Conservation (phyloP, 2,329 filamentous ascomycete species). For the Lachnellula suecica region DNA sequence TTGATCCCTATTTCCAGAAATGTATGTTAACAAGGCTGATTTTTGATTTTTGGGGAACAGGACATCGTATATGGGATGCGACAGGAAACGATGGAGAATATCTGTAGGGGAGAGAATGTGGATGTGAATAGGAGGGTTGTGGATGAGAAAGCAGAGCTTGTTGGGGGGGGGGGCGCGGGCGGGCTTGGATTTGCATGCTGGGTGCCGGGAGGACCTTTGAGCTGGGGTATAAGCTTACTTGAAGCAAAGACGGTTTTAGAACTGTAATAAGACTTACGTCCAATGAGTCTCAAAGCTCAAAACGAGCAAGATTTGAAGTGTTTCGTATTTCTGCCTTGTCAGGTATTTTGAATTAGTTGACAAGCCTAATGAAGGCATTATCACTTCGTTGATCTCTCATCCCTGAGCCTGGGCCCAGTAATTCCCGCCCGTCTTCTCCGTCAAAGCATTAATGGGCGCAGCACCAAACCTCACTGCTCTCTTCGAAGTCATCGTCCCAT, state of each 20-base stretch:
- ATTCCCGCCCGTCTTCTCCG: constrained; percentile 19
- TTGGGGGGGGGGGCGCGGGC: constrained; percentile 8
- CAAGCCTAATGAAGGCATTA: neutral
- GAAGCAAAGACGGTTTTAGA: neutral
- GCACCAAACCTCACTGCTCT: constrained; percentile 20
- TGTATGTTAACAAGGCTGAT: neutral
- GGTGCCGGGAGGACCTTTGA: neutral
- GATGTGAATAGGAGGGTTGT: constrained; percentile 9
- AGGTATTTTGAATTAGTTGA: neutral
- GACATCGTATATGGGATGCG: constrained; percentile 13
- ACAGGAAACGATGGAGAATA: constrained; percentile 4
- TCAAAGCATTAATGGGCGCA: constrained; percentile 2
- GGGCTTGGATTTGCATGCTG: constrained; percentile 14
- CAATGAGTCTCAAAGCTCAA: too few relatives aligned
- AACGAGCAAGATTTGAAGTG: too few relatives aligned
- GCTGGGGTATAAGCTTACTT: neutral
- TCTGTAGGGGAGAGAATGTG: constrained; percentile 9
- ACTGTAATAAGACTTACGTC: too few relatives aligned
- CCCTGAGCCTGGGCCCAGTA: constrained; percentile 21
- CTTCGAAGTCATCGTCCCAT: constrained; percentile 6
- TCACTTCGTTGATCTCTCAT: neutral
- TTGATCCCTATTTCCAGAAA: neutral
- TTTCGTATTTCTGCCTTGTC: neutral
- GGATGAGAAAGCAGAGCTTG: constrained; percentile 3
- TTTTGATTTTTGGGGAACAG: neutral